Conservation (phyloP, 2,329 filamentous ascomycete genomes). For the Phoma sp. region DNA sequence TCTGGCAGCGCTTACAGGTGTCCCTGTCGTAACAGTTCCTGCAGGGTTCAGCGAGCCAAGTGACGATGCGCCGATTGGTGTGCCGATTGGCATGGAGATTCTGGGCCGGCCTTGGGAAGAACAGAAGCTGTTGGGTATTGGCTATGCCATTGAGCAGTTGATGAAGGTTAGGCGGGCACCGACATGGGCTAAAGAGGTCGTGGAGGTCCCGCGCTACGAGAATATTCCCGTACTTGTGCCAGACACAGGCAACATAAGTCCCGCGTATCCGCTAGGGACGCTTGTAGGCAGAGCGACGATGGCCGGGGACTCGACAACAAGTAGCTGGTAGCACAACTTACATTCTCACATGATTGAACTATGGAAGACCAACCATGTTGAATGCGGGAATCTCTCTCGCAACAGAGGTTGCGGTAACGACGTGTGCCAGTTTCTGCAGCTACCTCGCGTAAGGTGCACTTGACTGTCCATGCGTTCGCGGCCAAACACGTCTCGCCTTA, state of each 20-base stretch:
- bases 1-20: constrained; percentile 61
- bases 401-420: too few species aligned
- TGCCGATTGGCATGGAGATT: constrained; percentile 72
- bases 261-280: constrained; percentile 59
- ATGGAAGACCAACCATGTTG: too few species aligned
- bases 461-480: constrained; percentile 1
- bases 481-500: background rate
- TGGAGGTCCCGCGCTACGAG: constrained; percentile 51
- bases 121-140: constrained; percentile 61
- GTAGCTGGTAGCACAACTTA: too few species aligned
- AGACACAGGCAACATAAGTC: constrained; percentile 52
- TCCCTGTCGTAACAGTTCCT: constrained; percentile 62
- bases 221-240: constrained; percentile 57
- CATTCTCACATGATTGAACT: too few species aligned
- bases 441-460: background rate
- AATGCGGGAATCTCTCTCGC: too few species aligned
- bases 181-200: constrained; percentile 51
- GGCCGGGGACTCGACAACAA: too few species aligned
- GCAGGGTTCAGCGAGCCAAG: constrained; percentile 61
- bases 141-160: constrained; percentile 59
- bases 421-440: too few species aligned
- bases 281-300: too few species aligned
- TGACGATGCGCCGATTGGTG: constrained; percentile 60
- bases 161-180: constrained; percentile 58
- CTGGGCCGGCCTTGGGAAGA: constrained; percentile 66